Evolutionary conservation across 1,284 basidiomycete species (phyloP), one percentile per base, ranked within the genome.

Genomic region (Cutaneotrichosporon sp.): DNA sequence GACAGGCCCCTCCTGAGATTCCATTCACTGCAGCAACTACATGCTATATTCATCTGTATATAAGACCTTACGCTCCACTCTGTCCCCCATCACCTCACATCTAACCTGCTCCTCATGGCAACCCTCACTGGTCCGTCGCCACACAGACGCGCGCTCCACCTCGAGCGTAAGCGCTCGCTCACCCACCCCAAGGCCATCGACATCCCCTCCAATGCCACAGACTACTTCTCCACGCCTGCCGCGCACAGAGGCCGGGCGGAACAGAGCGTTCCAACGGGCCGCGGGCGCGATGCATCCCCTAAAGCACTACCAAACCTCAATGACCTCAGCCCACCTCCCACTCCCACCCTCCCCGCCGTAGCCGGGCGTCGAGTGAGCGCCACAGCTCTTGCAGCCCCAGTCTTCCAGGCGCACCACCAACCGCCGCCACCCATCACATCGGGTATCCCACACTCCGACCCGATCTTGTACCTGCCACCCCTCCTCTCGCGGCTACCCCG

Each of bases 401-500:
- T 56, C 16, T 70, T 68, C 66, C 66, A 72, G 58, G 63, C 69
- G 4, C 74, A 76, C 64, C 90, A 90, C 73, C 75, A 82, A 38
- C 70, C 87, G 2, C 90, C 90, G 2, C 77, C 67, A 0, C 62
- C 78, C 5, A 86, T 88, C 72, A 80, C 83, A 4, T 73, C 81
- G 38, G 16, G 5, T 22, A 30, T 51, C 6, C 65, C 78, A 74
- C 38, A 84, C 81, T 13, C 73, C 11, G 73, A 81, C 9, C 86
- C 88, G 1, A 82, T 91, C 53, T 81, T 92, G 38, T 92, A 91
- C 76, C 85, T 91, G 13, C 91, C 91, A 9, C 91, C 90, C 2
- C 83, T 92, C 6, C 82, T 92, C 14, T 91, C 89, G 2, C 88
- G 87, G 14, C 83, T 92, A 2, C 78, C 75, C 1, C 64, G 69